A percentile compares a stretch with the other conserved stretches of the same genome.
phyloP scores from a whole-genome alignment of 139 green algal genomes.

The Picocystis salinarum region DNA sequence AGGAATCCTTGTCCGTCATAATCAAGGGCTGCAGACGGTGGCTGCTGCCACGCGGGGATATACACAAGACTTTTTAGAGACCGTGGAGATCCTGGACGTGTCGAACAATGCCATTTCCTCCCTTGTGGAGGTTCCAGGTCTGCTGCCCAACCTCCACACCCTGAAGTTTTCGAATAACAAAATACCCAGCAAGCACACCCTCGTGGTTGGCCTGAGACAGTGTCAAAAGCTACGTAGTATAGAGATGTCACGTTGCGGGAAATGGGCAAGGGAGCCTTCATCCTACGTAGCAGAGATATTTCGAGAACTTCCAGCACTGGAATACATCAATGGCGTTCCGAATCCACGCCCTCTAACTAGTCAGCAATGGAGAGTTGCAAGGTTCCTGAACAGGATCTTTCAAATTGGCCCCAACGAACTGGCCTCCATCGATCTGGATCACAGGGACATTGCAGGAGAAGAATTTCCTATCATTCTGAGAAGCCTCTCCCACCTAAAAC shows the following conservation, averaged over 20 bases:
- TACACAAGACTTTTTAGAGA: not conserved
- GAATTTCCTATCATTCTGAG: conserved; percentile 1
- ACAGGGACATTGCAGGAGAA: not conserved
- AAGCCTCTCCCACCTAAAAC: not conserved
- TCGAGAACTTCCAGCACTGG: conserved; percentile 1
- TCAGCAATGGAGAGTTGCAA: not conserved
- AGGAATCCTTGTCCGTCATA: no score
- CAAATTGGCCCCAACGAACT: not conserved
- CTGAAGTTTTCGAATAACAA: no score
- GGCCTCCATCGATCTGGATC: not conserved
- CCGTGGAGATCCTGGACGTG: conserved; percentile 1
- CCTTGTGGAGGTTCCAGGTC: no score
- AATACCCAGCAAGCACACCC: no score
- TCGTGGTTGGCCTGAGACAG: not conserved
- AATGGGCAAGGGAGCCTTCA: not conserved
- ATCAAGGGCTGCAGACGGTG: no score
- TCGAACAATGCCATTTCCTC: not conserved
- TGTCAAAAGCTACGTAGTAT: not conserved
- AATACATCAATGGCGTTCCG: not conserved
- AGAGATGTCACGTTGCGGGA: not conserved
- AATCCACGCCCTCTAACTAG: not conserved
- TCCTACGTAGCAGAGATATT: not conserved
- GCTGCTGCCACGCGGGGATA: no score
- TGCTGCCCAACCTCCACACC: no score
- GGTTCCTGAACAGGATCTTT: conserved; percentile 4